Evolutionary conservation across 352 stramenopile genomes (phyloP).

Genomic region (Aphanomyces astaci): DNA sequence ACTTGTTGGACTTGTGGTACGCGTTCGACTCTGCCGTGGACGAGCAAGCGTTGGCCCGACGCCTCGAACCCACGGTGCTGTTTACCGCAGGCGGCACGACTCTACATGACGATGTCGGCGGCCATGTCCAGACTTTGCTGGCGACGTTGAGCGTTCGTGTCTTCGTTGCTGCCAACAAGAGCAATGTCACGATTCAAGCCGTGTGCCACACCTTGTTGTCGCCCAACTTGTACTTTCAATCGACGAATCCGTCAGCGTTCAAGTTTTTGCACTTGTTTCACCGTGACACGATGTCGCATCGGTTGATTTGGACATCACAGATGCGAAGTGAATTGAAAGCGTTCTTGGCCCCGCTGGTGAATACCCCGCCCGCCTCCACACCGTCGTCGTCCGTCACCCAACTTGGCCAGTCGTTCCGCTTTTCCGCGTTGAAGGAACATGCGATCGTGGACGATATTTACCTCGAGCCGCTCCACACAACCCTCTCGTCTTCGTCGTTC

Average conservation of each 20-base stretch:
- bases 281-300: conserved; percentile 68
- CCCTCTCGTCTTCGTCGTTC: conserved; percentile 29
- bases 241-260: conserved; percentile 30
- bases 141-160: conserved; percentile 30
- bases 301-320: conserved; percentile 66
- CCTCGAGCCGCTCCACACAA: conserved; percentile 62
- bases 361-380: conserved; percentile 31
- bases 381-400: conserved; percentile 37
- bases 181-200: conserved; percentile 30
- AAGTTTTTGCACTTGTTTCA: conserved; percentile 81
- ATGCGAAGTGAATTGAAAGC: conserved; percentile 58
- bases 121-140: conserved; percentile 38
- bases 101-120: conserved; percentile 29
- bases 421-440: conserved; percentile 49
- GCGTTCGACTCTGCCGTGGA: conserved; percentile 59
- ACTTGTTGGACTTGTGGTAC: conserved; percentile 59
- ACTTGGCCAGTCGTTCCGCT: conserved; percentile 57
- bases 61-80: conserved; percentile 31
- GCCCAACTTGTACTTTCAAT: conserved; percentile 48
- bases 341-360: conserved; percentile 42
- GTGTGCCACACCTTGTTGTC: conserved; percentile 56
- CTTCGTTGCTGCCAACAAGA: not conserved
- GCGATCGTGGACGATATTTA: conserved; percentile 66
- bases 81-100: not conserved
- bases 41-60: conserved; percentile 35